Evolutionary conservation across 306 rosid species (phyloP).

Genomic region (Cicer chorassanicum): DNA sequence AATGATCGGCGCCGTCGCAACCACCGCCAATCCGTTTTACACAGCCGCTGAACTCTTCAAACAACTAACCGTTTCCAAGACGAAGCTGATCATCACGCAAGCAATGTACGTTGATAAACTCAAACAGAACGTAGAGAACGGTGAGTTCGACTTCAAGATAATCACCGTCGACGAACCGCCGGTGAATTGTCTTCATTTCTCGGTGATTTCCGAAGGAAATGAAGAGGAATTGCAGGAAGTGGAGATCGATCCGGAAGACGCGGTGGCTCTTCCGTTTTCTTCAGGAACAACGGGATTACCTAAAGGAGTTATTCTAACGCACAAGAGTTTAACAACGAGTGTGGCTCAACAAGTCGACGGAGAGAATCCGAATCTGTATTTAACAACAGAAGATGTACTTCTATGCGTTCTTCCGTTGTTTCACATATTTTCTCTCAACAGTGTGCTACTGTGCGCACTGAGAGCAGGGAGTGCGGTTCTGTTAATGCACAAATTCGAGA

Average conservation of each 20-base stretch:
- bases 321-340: conserved; percentile 72
- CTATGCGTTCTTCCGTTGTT: conserved; percentile 86
- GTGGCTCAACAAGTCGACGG: conserved; percentile 94
- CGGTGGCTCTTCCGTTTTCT: conserved; percentile 82
- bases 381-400: conserved; percentile 64
- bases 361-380: conserved; percentile 74
- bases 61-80: conserved; percentile 54
- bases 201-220: conserved; percentile 59
- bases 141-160: conserved; percentile 45
- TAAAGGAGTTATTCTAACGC: conserved; percentile 81
- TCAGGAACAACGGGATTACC: conserved; percentile 93
- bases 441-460: conserved; percentile 65
- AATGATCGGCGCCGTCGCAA: conserved; percentile 74
- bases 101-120: conserved; percentile 70
- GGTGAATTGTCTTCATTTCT: conserved; percentile 72
- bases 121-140: conserved; percentile 1
- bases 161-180: conserved; percentile 70
- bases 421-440: conserved; percentile 77
- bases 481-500: conserved; percentile 83
- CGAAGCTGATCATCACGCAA: conserved; percentile 72
- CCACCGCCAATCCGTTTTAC: conserved; percentile 84
- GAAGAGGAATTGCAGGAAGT: conserved; percentile 51
- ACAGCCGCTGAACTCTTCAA: conserved; percentile 73
- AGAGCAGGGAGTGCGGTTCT: conserved; percentile 71
- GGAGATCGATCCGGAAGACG: conserved; percentile 51